A percentile compares a stretch with the other conserved stretches of the same genome.
Evolutionary conservation across 2,329 filamentous ascomycete species (phyloP).

Genomic region (Exophiala lecanii-corni): DNA sequence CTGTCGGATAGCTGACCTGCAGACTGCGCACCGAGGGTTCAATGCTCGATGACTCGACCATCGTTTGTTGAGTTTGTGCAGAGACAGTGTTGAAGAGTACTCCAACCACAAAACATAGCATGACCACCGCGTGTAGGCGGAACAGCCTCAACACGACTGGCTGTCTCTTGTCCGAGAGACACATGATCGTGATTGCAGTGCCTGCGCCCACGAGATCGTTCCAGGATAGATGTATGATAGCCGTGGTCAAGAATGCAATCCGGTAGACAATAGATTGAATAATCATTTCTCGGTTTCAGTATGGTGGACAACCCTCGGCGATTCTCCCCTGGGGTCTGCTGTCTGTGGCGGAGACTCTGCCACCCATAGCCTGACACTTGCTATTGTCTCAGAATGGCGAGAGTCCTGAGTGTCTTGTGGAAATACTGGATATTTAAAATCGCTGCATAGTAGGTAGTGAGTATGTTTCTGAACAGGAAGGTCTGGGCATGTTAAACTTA

Average conservation of each 20-base stretch:
- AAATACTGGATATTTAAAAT: no score
- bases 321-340: no score
- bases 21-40: background rate
- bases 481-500: no score
- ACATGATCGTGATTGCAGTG: background rate
- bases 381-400: no score
- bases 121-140: slow-evolving; percentile 13
- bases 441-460: no score
- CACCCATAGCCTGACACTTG: no score
- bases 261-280: slow-evolving; percentile 9
- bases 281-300: no score
- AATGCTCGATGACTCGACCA: background rate
- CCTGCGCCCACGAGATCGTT: slow-evolving; percentile 13
- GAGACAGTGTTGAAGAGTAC: slow-evolving; percentile 19
- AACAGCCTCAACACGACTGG: slow-evolving; percentile 10
- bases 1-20: background rate
- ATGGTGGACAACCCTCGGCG: no score
- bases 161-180: slow-evolving; percentile 10
- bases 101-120: slow-evolving; percentile 17
- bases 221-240: slow-evolving; percentile 14
- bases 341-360: no score
- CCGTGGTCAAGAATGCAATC: slow-evolving; percentile 14
- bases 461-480: no score
- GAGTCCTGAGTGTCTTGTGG: no score
- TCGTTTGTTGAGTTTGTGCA: slow-evolving; percentile 4